These are phyloP conservation scores for Solanum sparsipilum DNA, from an alignment of 257 asterid species.

Conservation along the genomic window DNA sequence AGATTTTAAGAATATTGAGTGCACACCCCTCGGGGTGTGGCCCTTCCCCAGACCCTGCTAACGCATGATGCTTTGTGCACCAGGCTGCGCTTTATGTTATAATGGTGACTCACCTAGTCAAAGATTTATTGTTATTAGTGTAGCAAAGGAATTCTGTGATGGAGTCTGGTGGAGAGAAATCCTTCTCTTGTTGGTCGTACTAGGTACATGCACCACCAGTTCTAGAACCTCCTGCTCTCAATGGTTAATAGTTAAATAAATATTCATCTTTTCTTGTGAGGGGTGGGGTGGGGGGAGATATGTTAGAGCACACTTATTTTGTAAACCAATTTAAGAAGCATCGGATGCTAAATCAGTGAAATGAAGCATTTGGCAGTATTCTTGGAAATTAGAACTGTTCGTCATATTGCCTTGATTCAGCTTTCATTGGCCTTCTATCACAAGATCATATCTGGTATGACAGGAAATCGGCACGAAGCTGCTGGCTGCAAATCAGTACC, in stretches of 20 bases:
- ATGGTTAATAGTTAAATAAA: neutral
- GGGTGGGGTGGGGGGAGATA: neutral
- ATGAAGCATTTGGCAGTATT: neutral
- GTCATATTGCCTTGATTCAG: neutral
- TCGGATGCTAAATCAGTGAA: neutral
- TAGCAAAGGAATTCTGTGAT: neutral
- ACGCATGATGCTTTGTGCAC: neutral
- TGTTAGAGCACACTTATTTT: neutral
- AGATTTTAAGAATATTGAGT: neutral
- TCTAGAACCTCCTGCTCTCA: neutral
- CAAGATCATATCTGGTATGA: slow-evolving; percentile 13
- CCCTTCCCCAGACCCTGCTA: neutral
- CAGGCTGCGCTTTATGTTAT: neutral
- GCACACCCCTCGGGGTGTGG: neutral
- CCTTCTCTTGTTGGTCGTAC: neutral
- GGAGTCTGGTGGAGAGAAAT: neutral
- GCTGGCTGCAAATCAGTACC: slow-evolving; percentile 1
- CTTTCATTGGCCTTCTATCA: neutral
- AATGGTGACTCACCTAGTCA: neutral
- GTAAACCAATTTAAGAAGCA: neutral
- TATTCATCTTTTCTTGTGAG: neutral
- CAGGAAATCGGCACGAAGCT: slow-evolving; percentile 6
- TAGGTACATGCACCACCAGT: neutral
- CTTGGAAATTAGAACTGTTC: neutral
- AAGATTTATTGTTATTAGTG: neutral